Base-by-base conservation (phyloP, 176 grass and related monocot species). In the maize (Zea mays) region DNA sequence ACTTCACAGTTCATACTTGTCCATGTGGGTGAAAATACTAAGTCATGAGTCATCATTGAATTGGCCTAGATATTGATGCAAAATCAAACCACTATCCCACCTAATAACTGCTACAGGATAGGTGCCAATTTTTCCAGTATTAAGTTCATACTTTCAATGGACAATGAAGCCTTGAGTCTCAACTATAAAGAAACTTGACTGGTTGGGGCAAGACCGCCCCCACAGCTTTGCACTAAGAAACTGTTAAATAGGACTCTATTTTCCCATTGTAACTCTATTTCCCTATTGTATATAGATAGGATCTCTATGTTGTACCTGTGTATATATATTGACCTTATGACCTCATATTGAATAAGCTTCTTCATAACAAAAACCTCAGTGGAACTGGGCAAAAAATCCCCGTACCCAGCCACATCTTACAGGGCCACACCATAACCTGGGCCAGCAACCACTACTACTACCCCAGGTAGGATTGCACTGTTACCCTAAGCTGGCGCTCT, bases 71-170 rank as follows among this genome's bases (percentile, higher is more conserved):
- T 41, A 67, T 42, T 42, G 5, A 65, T 38, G 34, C 4, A 12
- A 50, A 49, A 6, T 19, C 43, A 63, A 19, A 63, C 33, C 43
- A 49, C 2, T 6, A 64, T 48, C 43, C 8, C 0, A 3, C 36
- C 14, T 38, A 64, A 37, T 65, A 17, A 21, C 21, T 52, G 16
- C 44, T 65, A 50, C 5, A 7, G 34, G 75, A 61, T 21, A 27
- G 16, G 5, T 41, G 1, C 8, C 54, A 48, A 27, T 41, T 8
- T 42, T 42, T 40, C 54, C 43, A 47, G 72, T 50, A 68, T n/a
- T n/a, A 83, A 61, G 43, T 27, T 60, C 65, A 7, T 72, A 44
- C 11, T 54, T 36, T 62, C 52, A 35, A 85, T 27, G 10, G 76
- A 64, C 13, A 50, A 67, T 72, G 7, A 73, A 65, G 9, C 45